Base-by-base conservation (phyloP, 1,139 yeast species). In the Sugiyamaella pinicola region DNA sequence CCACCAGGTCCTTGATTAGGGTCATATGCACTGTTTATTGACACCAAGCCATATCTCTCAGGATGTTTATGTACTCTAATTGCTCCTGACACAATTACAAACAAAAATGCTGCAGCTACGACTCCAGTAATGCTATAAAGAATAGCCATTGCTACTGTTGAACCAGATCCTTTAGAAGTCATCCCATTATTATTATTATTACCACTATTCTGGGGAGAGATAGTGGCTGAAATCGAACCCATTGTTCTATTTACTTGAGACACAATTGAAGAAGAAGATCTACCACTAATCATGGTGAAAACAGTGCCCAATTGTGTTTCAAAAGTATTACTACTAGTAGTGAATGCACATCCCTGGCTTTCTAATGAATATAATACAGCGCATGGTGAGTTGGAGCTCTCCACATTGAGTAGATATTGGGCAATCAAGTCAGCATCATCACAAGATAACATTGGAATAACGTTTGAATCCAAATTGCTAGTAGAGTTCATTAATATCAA, bases 51-150 rank as follows among this genome's bases (percentile, higher is more conserved):
- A 51, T 70, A 70, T 22, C 73, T 58, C 48, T 69, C 73, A 0
- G 74, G 74, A 48, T 70, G 71, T 31, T 66, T 61, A 48, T 68
- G 72, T 2, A 68, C 66, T 3, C 73, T 61, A 24, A 68, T 55
- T 3, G 72, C 71, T 12, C 72, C 72, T 1, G 69, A 62, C 4
- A 68, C 59, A 39, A 70, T 67, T 12, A 69, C 57, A 44, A 68
- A 58, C 34, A 70, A 53, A 47, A 69, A 67, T 13, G 64, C 57
- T 2, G 63, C 64, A 1, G 70, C 69, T 2, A 70, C 60, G 26
- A 69, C 51, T 3, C 71, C 72, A 2, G 69, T 62, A 19, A 67
- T 51, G 35, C 64, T 56, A 53, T 70, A 70, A 12, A 70, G 59
- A 15, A 66, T 61, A 13, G 64, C 66, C 68, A 67, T 67, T 19